phyloP scores from a whole-genome alignment of 2,329 filamentous ascomycete species.

The Sclerotinia minor region DNA sequence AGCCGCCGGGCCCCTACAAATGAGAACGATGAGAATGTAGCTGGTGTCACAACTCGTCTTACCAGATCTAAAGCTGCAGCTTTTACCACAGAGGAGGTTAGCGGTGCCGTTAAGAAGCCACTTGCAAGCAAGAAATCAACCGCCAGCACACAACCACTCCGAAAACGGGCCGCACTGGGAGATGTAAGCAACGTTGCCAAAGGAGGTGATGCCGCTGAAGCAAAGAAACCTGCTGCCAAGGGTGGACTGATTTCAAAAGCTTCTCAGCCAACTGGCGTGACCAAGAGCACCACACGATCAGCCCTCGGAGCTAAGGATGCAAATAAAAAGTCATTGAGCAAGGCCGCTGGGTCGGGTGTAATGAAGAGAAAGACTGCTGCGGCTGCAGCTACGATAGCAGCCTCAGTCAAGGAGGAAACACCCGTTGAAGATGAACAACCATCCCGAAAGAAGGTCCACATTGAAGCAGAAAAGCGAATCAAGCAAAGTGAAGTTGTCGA shows the following conservation, averaged over 20 bases:
- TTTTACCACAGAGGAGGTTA: constrained; percentile 58
- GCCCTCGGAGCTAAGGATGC: constrained; percentile 64
- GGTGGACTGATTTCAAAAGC: constrained; percentile 75
- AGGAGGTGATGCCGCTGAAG: constrained; percentile 61
- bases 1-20: constrained; percentile 77
- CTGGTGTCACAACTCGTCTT: constrained; percentile 69
- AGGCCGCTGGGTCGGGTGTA: constrained; percentile 72
- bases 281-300: constrained; percentile 65
- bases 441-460: constrained; percentile 63
- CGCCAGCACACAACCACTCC: constrained; percentile 52
- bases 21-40: constrained; percentile 90
- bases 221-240: constrained; percentile 73
- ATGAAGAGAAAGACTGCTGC: constrained; percentile 71
- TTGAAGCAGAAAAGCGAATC: constrained; percentile 53
- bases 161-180: constrained; percentile 82
- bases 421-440: constrained; percentile 67
- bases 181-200: constrained; percentile 97
- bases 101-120: constrained; percentile 56
- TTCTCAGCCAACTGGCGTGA: constrained; percentile 76
- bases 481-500: constrained; percentile 46
- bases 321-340: constrained; percentile 67
- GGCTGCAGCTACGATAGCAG: constrained; percentile 46
- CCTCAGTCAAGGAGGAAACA: constrained; percentile 61
- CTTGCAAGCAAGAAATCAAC: constrained; percentile 70
- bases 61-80: constrained; percentile 91